Evolutionary conservation across 257 asterid species (phyloP).

Genomic region (Solanum megistacrolobum): DNA sequence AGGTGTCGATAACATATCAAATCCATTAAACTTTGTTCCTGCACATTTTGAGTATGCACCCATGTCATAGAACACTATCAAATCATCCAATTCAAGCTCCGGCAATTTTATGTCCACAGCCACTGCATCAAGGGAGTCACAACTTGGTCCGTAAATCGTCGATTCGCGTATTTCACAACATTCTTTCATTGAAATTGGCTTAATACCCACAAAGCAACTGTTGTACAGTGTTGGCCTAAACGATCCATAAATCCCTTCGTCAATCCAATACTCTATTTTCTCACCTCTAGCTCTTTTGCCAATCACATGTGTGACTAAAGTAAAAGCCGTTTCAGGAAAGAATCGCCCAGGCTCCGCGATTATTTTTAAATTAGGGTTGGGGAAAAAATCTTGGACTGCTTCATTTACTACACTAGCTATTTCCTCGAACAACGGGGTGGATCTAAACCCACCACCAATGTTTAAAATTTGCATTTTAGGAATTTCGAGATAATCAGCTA

Average conservation of each 20-base stretch:
- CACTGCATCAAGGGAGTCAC: conserved; percentile 1
- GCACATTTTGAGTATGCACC: neutral
- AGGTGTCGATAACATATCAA: neutral
- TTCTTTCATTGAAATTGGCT: neutral
- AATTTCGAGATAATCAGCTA: neutral
- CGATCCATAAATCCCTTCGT: conserved; percentile 8
- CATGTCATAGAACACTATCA: conserved; percentile 5
- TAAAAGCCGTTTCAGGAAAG: conserved; percentile 2
- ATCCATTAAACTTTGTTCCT: neutral
- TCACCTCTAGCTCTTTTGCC: conserved; percentile 5
- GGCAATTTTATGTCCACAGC: neutral
- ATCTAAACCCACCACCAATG: neutral
- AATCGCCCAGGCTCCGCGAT: neutral
- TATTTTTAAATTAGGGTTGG: neutral
- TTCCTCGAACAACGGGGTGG: neutral
- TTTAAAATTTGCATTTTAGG: neutral
- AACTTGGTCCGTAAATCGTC: neutral
- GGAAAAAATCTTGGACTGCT: neutral
- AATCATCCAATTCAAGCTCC: conserved; percentile 7
- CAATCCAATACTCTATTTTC: conserved; percentile 6
- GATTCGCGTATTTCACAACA: neutral
- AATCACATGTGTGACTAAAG: neutral
- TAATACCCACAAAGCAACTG: neutral
- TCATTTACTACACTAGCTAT: neutral
- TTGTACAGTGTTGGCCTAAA: conserved; percentile 3